Conservation (phyloP, 2,329 filamentous ascomycete species). For the Alternaria novae-zelandiae region DNA sequence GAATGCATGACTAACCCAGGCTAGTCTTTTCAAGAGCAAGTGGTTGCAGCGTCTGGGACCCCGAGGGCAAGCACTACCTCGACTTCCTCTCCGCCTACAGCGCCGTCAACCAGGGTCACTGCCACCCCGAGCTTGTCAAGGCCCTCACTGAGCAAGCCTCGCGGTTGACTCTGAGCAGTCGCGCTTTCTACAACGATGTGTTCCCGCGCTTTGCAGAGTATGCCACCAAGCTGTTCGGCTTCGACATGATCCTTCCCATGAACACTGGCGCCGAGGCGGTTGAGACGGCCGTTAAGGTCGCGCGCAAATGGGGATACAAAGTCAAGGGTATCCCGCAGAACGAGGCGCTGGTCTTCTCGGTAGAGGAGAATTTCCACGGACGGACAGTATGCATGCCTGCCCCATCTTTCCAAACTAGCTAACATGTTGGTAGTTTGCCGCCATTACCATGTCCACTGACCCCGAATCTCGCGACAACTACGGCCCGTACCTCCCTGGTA, state of each 20-base stretch:
- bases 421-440: slow-evolving; percentile 72
- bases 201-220: slow-evolving; percentile 96
- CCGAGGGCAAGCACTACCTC: slow-evolving; percentile 88
- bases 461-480: slow-evolving; percentile 97
- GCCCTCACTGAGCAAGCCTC: slow-evolving; percentile 87
- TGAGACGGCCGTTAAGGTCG: slow-evolving; percentile 95
- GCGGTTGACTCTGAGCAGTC: slow-evolving; percentile 87
- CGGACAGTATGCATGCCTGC: slow-evolving; percentile 71
- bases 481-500: slow-evolving; percentile 89
- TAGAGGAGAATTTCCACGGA: slow-evolving; percentile 93
- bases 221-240: slow-evolving; percentile 85
- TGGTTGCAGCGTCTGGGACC: slow-evolving; percentile 93
- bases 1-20: slow-evolving; percentile 13
- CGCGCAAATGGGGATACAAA: slow-evolving; percentile 98
- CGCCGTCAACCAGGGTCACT: slow-evolving; percentile 97
- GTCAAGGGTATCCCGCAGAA: slow-evolving; percentile 86
- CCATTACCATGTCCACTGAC: slow-evolving; percentile 93
- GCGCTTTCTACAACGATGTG: slow-evolving; percentile 98
- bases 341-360: slow-evolving; percentile 84
- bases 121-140: slow-evolving; percentile 93
- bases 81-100: slow-evolving; percentile 99
- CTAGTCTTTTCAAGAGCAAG: slow-evolving; percentile 75
- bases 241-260: slow-evolving; percentile 98
- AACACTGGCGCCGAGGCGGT: slow-evolving; percentile 97
- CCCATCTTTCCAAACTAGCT: slow-evolving; percentile 9